Evolutionary conservation across 805 yeast genomes (phyloP).

Genomic region (Kodamaea kaohsiungensis): DNA sequence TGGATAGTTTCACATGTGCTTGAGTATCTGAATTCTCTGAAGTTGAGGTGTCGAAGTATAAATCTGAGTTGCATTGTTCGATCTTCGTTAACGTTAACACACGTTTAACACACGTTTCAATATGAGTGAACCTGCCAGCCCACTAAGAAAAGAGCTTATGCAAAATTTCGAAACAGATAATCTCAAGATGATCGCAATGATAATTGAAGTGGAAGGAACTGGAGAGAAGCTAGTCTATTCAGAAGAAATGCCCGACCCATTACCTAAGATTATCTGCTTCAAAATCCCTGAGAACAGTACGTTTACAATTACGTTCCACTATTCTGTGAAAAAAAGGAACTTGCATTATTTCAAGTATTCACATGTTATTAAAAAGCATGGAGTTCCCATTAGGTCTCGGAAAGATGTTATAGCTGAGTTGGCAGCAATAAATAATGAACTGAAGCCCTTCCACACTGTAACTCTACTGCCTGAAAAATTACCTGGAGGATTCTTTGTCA

Average conservation of each 20-base stretch:
- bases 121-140: neutral
- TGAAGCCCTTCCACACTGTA: slow-evolving; percentile 17
- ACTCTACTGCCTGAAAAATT: slow-evolving; percentile 26
- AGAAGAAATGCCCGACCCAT: slow-evolving; percentile 22
- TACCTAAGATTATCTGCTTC: slow-evolving; percentile 25
- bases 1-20: too few relatives aligned
- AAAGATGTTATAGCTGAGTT: slow-evolving; percentile 18
- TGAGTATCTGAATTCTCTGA: too few relatives aligned
- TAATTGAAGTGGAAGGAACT: slow-evolving; percentile 25
- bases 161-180: slow-evolving; percentile 22
- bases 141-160: neutral
- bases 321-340: slow-evolving; percentile 20
- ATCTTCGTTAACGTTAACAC: too few relatives aligned
- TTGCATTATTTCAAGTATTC: slow-evolving; percentile 23
- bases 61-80: neutral
- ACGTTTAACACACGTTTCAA: neutral
- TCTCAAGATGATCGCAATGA: slow-evolving; percentile 25
- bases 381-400: slow-evolving; percentile 24
- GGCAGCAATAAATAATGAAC: slow-evolving; percentile 17
- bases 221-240: slow-evolving; percentile 21
- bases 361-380: slow-evolving; percentile 29
- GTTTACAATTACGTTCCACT: slow-evolving; percentile 24
- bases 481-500: slow-evolving; percentile 14
- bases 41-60: neutral
- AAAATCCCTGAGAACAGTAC: slow-evolving; percentile 27